A percentile compares a stretch with the other conserved stretches of the same genome.
Conservation (phyloP, 108 stramenopile species). For the Nannochloropsis salina region DNA sequence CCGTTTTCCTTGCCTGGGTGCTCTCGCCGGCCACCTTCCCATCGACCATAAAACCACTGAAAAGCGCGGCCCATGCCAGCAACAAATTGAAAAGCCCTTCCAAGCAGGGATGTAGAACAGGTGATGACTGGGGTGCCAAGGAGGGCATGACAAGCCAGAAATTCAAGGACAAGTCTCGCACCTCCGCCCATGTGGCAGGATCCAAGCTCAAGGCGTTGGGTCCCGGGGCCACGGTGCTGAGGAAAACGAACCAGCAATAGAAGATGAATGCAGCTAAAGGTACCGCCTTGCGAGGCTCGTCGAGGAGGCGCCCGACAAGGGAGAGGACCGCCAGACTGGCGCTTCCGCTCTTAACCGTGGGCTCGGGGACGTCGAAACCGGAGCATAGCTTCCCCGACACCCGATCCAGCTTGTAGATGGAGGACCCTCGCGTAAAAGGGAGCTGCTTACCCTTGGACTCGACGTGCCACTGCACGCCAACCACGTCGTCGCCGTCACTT, state of each 20-base stretch:
- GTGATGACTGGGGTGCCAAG: slow-evolving; percentile 52
- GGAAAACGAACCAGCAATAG: slow-evolving; percentile 71
- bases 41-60: slow-evolving; percentile 74
- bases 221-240: slow-evolving; percentile 67
- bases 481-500: slow-evolving; percentile 27
- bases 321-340: slow-evolving; percentile 49
- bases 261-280: slow-evolving; percentile 60
- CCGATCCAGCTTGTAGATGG: slow-evolving; percentile 58
- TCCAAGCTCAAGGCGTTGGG: slow-evolving; percentile 63
- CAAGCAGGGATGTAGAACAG: slow-evolving; percentile 65
- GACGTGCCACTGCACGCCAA: slow-evolving; percentile 67
- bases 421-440: slow-evolving; percentile 66
- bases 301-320: slow-evolving; percentile 54
- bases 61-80: slow-evolving; percentile 76
- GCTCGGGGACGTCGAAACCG: slow-evolving; percentile 69
- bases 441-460: slow-evolving; percentile 62
- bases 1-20: slow-evolving; percentile 42
- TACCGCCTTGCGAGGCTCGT: slow-evolving; percentile 63
- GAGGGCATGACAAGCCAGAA: slow-evolving; percentile 72
- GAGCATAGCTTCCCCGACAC: slow-evolving; percentile 48
- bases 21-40: slow-evolving; percentile 54
- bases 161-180: slow-evolving; percentile 68
- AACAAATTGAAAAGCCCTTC: slow-evolving; percentile 80
- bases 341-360: slow-evolving; percentile 61
- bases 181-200: slow-evolving; percentile 72